Evolutionary conservation across 768 basidiomycete genomes (phyloP), one percentile per base, ranked within the genome.

Genomic region (Lactarius trivialis): DNA sequence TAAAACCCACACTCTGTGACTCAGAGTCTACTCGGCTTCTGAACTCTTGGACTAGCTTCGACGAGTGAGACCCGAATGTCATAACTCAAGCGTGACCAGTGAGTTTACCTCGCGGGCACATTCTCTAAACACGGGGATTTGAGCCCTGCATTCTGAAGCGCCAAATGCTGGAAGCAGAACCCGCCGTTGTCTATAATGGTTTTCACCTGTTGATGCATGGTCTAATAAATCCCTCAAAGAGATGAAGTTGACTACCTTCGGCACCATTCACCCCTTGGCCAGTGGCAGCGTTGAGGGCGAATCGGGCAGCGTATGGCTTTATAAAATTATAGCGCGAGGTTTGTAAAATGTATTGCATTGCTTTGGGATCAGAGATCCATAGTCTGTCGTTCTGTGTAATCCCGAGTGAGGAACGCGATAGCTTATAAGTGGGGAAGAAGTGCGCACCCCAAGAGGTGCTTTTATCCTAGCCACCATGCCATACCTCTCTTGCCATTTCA

Each of bases 271-370:
- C 41, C 4, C 64, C 56, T 19, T 24, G 56, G 12, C 61, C 64
- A 3, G 64, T 65, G 12, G 64, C 64, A 2, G 56, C 45, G 32
- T 58, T 65, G 5, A 65, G 56, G 17, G 30, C 61, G 36, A 65
- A 65, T 4, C 64, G 64, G 7, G 61, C 61, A n/a, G 64, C 62
- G 26, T 65, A 64, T 36, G 58, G 34, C 43, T 67, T 66, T 15
- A 65, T 55, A 32, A 56, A 62, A 36, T 54, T 48, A 48, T 63
- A 67, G 14, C 65, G 56, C 2, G 65, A 56, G 17, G 60, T 56
- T 33, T 66, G 66, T 17, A 66, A 51, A 24, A 67, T 63, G 45
- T 66, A 43, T 26, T 63, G 64, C 4, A 57, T 50, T 17, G 66
- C 65, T 54, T 60, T 66, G 19, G 64, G 60, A 43, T 66, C 60